A percentile compares a stretch with the other conserved stretches of the same genome.
Evolutionary conservation across 208 protist genomes (phyloP).

Genomic region (Trypanosoma theileri): DNA sequence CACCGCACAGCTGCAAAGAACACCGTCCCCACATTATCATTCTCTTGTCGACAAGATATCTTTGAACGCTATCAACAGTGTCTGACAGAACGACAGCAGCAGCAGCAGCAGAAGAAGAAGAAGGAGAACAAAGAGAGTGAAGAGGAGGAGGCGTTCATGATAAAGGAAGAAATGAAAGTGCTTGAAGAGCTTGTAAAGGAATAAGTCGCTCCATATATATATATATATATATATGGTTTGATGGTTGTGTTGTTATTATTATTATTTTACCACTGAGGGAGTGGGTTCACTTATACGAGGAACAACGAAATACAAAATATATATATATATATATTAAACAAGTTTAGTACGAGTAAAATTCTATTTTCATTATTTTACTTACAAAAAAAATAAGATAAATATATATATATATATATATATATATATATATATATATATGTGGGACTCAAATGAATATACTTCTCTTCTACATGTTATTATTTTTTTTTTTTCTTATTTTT

Average conservation of each 20-base stretch:
- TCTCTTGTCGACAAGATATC: slow-evolving; percentile 27
- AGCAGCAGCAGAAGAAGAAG: too few relatives aligned
- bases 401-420: not conserved
- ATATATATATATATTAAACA: too few relatives aligned
- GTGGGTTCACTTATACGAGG: too few relatives aligned
- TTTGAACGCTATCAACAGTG: slow-evolving; percentile 12
- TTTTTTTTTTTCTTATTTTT: too few relatives aligned
- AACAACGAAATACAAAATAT: too few relatives aligned
- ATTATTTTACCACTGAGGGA: too few relatives aligned
- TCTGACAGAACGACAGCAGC: not conserved
- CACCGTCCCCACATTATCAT: slow-evolving; percentile 11
- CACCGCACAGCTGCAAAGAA: slow-evolving; percentile 5
- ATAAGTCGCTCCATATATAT: not conserved
- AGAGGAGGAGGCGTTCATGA: not conserved
- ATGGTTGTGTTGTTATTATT: too few relatives aligned
- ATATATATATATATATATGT: not conserved
- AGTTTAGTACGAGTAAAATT: not conserved
- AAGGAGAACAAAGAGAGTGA: too few relatives aligned
- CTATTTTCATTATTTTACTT: not conserved
- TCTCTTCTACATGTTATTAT: not conserved
- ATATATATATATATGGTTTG: not conserved
- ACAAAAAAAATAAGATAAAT: not conserved
- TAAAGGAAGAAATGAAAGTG: not conserved
- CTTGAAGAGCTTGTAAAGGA: slow-evolving; percentile 16
- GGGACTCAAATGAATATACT: too few relatives aligned